These are phyloP conservation scores for Backusella tarrabulga DNA, from an alignment of 192 early-diverging fungal species.

Conservation along the genomic window DNA sequence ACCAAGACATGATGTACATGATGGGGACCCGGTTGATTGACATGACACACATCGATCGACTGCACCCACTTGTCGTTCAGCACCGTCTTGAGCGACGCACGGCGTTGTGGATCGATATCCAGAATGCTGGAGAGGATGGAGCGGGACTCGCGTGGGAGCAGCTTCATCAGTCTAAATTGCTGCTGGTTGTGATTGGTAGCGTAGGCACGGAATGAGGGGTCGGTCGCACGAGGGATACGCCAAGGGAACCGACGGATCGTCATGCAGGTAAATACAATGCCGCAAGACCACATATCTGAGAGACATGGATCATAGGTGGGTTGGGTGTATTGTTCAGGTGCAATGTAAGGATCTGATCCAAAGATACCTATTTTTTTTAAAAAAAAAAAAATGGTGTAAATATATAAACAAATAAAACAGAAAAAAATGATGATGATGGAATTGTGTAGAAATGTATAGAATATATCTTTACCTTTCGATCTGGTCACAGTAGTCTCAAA, in stretches of 20 bases:
- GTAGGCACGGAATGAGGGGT: conserved; percentile 60
- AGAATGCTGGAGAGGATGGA: conserved; percentile 63
- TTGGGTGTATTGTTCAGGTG: conserved; percentile 64
- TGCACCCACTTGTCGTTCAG: conserved; percentile 76
- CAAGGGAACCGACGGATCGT: conserved; percentile 68
- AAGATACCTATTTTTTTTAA: conserved; percentile 70
- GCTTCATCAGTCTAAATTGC: conserved; percentile 51
- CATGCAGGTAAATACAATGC: conserved; percentile 84
- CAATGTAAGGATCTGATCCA: conserved; percentile 90
- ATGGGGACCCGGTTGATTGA: conserved; percentile 11
- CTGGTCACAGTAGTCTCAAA: conserved; percentile 59
- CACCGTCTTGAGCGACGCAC: conserved; percentile 61
- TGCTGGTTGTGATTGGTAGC: conserved; percentile 38
- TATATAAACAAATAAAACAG: conserved; percentile 26
- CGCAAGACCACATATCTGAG: conserved; percentile 88
- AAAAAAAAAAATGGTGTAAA: not conserved
- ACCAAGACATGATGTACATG: conserved; percentile 40
- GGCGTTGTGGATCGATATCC: conserved; percentile 56
- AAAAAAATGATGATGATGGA: conserved; percentile 25
- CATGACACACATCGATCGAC: conserved; percentile 55
- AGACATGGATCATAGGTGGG: conserved; percentile 75
- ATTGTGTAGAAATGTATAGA: not conserved
- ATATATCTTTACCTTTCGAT: conserved; percentile 38
- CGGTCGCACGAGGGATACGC: conserved; percentile 50
- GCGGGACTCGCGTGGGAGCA: conserved; percentile 59